These are phyloP conservation scores for Pontederia crassipes DNA, from an alignment of 176 grass and related monocot genomes.

Conservation along the genomic window DNA sequence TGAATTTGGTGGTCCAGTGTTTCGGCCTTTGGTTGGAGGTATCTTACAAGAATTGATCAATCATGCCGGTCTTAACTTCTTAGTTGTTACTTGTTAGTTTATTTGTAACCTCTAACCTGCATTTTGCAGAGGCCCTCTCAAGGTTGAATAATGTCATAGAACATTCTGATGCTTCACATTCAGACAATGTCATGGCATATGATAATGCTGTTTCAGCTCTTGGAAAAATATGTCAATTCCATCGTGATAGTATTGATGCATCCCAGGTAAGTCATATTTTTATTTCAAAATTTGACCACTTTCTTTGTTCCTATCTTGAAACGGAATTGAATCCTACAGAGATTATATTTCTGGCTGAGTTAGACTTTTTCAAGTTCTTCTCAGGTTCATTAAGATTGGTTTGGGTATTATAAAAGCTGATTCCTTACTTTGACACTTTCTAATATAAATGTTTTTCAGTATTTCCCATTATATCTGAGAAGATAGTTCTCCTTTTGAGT, in stretches of 20 bases:
- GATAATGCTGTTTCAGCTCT: conserved; percentile 95
- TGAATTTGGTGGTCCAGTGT: conserved; percentile 75
- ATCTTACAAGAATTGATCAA: not conserved
- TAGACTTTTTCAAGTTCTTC: too few relatives aligned
- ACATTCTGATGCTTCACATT: conserved; percentile 56
- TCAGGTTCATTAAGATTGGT: too few relatives aligned
- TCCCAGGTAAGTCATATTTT: conserved; percentile 43
- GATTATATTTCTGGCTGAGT: too few relatives aligned
- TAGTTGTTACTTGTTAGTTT: not conserved
- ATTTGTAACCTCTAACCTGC: not conserved
- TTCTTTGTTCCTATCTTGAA: too few relatives aligned
- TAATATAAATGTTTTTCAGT: too few relatives aligned
- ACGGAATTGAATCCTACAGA: too few relatives aligned
- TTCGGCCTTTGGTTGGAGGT: conserved; percentile 93
- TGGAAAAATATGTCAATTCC: conserved; percentile 89
- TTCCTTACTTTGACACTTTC: too few relatives aligned
- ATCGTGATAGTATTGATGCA: conserved; percentile 72
- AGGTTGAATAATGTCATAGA: conserved; percentile 84
- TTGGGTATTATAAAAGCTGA: too few relatives aligned
- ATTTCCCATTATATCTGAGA: too few relatives aligned
- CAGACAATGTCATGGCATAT: conserved; percentile 91
- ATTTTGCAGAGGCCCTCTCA: conserved; percentile 67
- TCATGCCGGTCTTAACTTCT: not conserved
- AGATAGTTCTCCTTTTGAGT: too few relatives aligned
- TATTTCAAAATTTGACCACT: not conserved